Base-by-base conservation (phyloP, 1,139 yeast species). In the Fermentozyma sake region DNA sequence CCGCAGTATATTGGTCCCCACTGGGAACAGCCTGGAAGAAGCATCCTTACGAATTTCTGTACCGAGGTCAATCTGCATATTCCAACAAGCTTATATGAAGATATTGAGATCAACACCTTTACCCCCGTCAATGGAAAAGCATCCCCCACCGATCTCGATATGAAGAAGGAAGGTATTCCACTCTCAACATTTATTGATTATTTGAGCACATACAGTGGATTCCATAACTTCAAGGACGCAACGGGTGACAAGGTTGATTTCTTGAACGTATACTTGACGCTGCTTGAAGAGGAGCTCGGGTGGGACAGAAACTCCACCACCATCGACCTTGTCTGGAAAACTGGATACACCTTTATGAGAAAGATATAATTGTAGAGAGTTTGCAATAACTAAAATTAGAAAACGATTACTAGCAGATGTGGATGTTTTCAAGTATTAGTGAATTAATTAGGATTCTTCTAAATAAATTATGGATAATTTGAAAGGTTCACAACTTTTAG, bases 1-100 rank as follows among this genome's bases (percentile, higher is more conserved):
- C 55, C 59, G 2, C 30, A 39, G n/a, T 46, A 35, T 14, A 44
- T 65, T 12, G 72, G 73, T 0, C 67, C 67, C 1, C 50, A 57
- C 37, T 64, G 71, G 70, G 69, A 64, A 36, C 65, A 62, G 32
- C 73, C 73, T 1, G 73, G 73, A 3, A 43, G 72, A 28, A 26
- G 34, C 7, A 56, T 62, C 17, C 41, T 66, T 28, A 52, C 52
- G 32, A 33, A 57, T 22, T 41, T 37, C 30, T 55, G 55, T 33
- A 35, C 28, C 4, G 56, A 45, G 13, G 62, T 61, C 14, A 58
- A 63, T 36, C 29, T 42, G 5, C 38, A 48, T 11, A 60, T 67
- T 24, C 70, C 72, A 0, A 8, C 24, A 2, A 50, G 46, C 2
- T 34, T 52, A 19, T 66, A 42, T 34, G 38, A 38, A 4, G 59